Evolutionary conservation across 345 rosid species (phyloP).

Genomic region (Ceriops tagal): DNA sequence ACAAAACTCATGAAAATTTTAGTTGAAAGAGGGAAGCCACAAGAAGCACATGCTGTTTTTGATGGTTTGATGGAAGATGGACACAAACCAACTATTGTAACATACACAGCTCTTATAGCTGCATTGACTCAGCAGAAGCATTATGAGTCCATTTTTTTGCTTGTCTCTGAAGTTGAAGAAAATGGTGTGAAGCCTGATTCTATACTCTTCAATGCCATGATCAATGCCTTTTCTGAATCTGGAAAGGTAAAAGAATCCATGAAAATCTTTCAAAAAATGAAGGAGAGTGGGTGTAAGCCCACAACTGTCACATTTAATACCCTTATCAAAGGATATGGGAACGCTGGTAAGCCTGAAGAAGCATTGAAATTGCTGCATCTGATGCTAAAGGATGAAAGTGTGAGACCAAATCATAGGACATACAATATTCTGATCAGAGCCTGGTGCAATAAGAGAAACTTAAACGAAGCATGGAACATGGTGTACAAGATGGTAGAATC

Average conservation of each 20-base stretch:
- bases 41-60: conserved; percentile 67
- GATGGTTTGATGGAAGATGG: conserved; percentile 65
- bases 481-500: conserved; percentile 64
- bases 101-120: conserved; percentile 75
- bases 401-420: conserved; percentile 73
- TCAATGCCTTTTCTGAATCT: conserved; percentile 84
- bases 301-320: conserved; percentile 79
- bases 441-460: conserved; percentile 67
- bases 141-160: conserved; percentile 55
- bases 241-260: conserved; percentile 74
- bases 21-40: conserved; percentile 70
- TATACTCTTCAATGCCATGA: conserved; percentile 85
- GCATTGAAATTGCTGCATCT: conserved; percentile 55
- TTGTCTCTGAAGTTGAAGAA: conserved; percentile 64
- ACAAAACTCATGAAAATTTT: conserved; percentile 78
- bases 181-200: conserved; percentile 75
- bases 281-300: conserved; percentile 70
- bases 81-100: conserved; percentile 74
- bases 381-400: conserved; percentile 49
- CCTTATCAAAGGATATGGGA: conserved; percentile 85
- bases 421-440: conserved; percentile 74
- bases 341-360: conserved; percentile 67
- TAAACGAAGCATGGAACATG: conserved; percentile 74
- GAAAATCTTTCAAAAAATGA: conserved; percentile 76
- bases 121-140: conserved; percentile 64